These are phyloP conservation scores for Brasilioporus rufonigricans DNA, from an alignment of 768 basidiomycete genomes.

Conservation along the genomic window DNA sequence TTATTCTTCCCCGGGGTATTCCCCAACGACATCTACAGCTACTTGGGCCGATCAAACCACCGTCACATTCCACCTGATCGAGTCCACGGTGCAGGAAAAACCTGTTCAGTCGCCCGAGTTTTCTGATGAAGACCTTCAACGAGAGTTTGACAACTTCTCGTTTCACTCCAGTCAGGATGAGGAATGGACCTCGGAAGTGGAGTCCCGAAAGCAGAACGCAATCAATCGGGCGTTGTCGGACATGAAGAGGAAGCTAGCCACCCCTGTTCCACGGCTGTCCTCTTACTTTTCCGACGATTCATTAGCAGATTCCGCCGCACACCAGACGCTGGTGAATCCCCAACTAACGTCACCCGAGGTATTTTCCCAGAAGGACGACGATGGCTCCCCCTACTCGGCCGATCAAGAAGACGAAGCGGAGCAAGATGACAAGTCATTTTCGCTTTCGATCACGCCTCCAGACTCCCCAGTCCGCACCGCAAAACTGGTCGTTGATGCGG, in stretches of 20 bases:
- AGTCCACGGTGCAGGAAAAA: not conserved
- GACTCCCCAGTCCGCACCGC: not conserved
- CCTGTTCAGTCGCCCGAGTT: not conserved
- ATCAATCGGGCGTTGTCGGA: conserved; percentile 3
- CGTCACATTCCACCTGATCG: not conserved
- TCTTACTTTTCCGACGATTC: conserved; percentile 10
- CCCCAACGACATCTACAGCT: not conserved
- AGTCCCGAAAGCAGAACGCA: conserved; percentile 6
- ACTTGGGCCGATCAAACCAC: not conserved
- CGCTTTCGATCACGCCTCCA: not conserved
- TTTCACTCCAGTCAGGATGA: conserved; percentile 10
- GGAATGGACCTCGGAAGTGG: conserved; percentile 17
- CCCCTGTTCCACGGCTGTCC: conserved; percentile 12
- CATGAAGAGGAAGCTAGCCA: conserved; percentile 6
- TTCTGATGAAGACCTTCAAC: conserved; percentile 8
- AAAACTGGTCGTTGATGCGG: not conserved
- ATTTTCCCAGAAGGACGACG: not conserved
- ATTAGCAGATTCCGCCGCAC: not conserved
- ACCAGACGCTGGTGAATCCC: not conserved
- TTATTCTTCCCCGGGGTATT: not conserved
- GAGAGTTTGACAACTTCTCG: conserved; percentile 13
- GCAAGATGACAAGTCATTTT: not conserved
- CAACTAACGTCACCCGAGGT: not conserved
- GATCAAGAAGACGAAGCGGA: conserved; percentile 5
- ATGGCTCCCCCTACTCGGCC: not conserved